These are phyloP conservation scores for Trichoderma gamsii DNA, from an alignment of 495 filamentous ascomycete species.

Conservation along the genomic window DNA sequence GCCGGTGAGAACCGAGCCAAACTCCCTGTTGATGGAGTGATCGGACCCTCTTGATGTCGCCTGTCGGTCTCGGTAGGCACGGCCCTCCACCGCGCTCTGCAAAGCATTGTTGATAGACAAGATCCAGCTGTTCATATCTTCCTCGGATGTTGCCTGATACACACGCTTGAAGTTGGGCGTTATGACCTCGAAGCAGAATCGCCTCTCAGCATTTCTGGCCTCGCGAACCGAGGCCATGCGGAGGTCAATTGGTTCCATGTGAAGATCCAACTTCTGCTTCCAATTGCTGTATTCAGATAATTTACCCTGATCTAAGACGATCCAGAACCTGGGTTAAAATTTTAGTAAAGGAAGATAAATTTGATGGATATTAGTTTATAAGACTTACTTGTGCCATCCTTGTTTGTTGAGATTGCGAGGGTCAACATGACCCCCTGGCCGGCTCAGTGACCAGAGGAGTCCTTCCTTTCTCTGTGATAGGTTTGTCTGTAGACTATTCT, in stretches of 20 bases:
- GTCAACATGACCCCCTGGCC: constrained; percentile 90
- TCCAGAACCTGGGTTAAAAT: constrained; percentile 71
- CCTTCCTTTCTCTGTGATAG: constrained; percentile 71
- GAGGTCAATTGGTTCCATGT: constrained; percentile 97
- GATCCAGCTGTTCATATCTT: constrained; percentile 98
- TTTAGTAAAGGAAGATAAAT: constrained; percentile 17
- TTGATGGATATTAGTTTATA: not conserved
- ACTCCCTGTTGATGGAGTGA: constrained; percentile 60
- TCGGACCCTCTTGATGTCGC: constrained; percentile 37
- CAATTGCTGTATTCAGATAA: constrained; percentile 98
- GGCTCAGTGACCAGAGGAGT: constrained; percentile 86
- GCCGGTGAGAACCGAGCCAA: constrained; percentile 88
- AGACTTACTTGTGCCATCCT: constrained; percentile 95
- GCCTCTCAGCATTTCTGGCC: constrained; percentile 84
- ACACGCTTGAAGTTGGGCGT: constrained; percentile 95
- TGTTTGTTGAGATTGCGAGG: constrained; percentile 93
- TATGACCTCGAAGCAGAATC: constrained; percentile 98
- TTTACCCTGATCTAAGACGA: constrained; percentile 92
- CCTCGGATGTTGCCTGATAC: constrained; percentile 95
- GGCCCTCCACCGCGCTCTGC: constrained; percentile 88
- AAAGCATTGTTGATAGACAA: constrained; percentile 93
- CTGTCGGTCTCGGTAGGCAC: constrained; percentile 49
- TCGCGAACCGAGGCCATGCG: constrained; percentile 95
- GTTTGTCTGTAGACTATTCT: constrained; percentile 49
- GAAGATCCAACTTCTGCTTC: constrained; percentile 93